Evolutionary conservation across 768 basidiomycete genomes (phyloP).

Genomic region (Solioccasus polychromus): DNA sequence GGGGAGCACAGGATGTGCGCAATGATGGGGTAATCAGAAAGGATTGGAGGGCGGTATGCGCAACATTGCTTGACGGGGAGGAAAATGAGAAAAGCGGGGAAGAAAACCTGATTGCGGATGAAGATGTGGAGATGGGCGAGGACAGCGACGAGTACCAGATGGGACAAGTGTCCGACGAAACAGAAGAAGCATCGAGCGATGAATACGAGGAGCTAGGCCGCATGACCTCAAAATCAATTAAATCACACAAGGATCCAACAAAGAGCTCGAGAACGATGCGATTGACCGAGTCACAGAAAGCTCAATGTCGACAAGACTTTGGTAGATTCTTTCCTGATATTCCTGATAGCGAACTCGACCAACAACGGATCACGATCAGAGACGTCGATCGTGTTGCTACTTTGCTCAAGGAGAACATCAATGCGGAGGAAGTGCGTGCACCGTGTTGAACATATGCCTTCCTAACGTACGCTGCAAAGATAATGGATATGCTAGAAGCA

Average conservation of each 20-base stretch:
- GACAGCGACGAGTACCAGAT: constrained; percentile 28
- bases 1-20: constrained; percentile 41
- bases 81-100: constrained; percentile 25
- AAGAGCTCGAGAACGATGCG: constrained; percentile 5
- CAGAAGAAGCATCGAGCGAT: constrained; percentile 27
- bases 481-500: constrained; percentile 74
- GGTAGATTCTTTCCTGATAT: constrained; percentile 70
- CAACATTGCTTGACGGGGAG: constrained; percentile 58
- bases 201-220: constrained; percentile 26
- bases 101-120: constrained; percentile 8
- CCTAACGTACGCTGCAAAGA: constrained; percentile 41
- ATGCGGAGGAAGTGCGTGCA: constrained; percentile 63
- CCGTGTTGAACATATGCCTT: not conserved
- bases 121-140: constrained; percentile 17
- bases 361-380: constrained; percentile 59
- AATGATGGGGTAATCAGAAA: constrained; percentile 50
- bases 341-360: constrained; percentile 41
- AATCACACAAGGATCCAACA: constrained; percentile 7
- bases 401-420: constrained; percentile 69
- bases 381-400: constrained; percentile 61
- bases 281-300: constrained; percentile 53
- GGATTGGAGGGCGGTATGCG: constrained; percentile 82
- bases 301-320: constrained; percentile 57
- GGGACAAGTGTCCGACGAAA: constrained; percentile 23
- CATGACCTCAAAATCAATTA: constrained; percentile 3